These are phyloP conservation scores for Cryptococcus sp. DNA, from an alignment of 1,284 basidiomycete species.

Conservation along the genomic window DNA sequence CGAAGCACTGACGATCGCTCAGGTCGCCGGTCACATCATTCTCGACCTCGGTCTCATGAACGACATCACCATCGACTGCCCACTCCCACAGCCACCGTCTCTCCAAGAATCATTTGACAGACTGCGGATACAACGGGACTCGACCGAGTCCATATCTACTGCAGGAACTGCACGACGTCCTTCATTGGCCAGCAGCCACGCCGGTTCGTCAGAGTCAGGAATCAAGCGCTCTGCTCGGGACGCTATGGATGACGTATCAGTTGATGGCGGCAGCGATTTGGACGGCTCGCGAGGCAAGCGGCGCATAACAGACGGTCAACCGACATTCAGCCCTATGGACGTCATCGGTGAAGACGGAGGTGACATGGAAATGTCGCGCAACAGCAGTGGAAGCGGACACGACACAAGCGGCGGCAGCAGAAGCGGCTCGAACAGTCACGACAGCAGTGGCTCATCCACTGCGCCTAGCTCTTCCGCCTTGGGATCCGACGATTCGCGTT, in stretches of 20 bases:
- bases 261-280: conserved; percentile 3
- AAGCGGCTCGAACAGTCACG: conserved; percentile 7
- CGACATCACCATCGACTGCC: conserved; percentile 67
- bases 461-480: conserved; percentile 11
- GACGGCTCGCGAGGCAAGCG: conserved; percentile 12
- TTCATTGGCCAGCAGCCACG: conserved; percentile 4
- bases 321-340: conserved; percentile 8
- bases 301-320: conserved; percentile 1
- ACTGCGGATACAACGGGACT: conserved; percentile 5
- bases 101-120: conserved; percentile 30
- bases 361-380: neutral
- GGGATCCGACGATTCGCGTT: conserved; percentile 4
- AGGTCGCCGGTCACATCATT: conserved; percentile 75
- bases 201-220: conserved; percentile 9
- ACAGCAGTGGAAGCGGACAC: conserved; percentile 8
- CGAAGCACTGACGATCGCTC: neutral
- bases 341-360: conserved; percentile 6
- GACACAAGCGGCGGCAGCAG: conserved; percentile 3
- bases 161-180: conserved; percentile 3
- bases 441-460: conserved; percentile 1
- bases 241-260: conserved; percentile 13
- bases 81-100: conserved; percentile 43
- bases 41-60: conserved; percentile 71
- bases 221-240: conserved; percentile 20
- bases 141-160: neutral